Evolutionary conservation across 202 grass and related monocot genomes (phyloP), one percentile per base, ranked within the genome.

Genomic region (Brachypodium distachyon): DNA sequence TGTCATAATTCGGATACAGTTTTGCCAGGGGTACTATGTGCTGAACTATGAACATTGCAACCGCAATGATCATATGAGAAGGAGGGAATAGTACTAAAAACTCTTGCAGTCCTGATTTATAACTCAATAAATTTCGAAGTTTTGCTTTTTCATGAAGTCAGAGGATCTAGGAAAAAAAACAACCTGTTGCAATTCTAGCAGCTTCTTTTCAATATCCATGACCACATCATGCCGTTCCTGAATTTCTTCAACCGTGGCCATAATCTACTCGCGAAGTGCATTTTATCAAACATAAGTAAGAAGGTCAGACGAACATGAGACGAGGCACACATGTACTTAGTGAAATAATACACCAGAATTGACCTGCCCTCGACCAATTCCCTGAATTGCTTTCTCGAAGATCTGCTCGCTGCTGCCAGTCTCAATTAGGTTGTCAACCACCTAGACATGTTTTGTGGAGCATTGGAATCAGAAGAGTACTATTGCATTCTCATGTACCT

Each of bases 371-470:
- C 87, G 55, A 3, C 87, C 84, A 21, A 84, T 92, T 77, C 84
- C 82, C 44, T 97, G 87, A 80, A 97, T 94, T 19, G 91, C 91
- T 23, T 80, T 91, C 43, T 91, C 81, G 13, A 97, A 97, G 38
- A 97, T 94, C 62, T 97, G 91, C 77, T 97, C 95, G 12, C 87
- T 97, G 69, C 88, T 83, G 78, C 95, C 95, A 6, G 91, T 97
- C 64, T 92, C 95, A 77, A 94, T 94, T n/a, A 97, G 82, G 33
- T 40, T 59, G 58, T 94, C 95, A 19, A 94, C 85, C 34, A 83
- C 82, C 95, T 97, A 63, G 1, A 69, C 68, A 73, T 31, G 19
- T 55, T 70, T 72, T n/a, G 56, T 62, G 29, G 7, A 11, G 63
- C 41, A 28, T 17, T 63, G 12, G 54, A 34, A 34, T 76, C 29